phyloP scores from a whole-genome alignment of 2,329 filamentous ascomycete genomes.

The Alternaria burnsii region DNA sequence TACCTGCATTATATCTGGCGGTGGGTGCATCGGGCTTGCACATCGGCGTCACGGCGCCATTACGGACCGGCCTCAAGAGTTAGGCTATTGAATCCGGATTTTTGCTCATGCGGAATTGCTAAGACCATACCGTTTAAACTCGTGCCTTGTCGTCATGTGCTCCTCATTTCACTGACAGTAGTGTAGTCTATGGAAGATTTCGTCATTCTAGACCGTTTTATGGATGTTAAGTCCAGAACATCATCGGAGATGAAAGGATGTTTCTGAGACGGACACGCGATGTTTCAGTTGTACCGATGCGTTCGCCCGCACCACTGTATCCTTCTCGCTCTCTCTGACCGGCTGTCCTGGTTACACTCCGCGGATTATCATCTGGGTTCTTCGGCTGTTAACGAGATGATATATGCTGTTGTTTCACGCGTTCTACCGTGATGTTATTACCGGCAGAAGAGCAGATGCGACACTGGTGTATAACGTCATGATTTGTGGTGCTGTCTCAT shows the following conservation, averaged over 20 bases:
- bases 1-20: slow-evolving; percentile 9
- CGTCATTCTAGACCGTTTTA: background rate
- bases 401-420: background rate
- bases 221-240: background rate
- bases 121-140: background rate
- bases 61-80: slow-evolving; percentile 3
- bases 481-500: slow-evolving; percentile 1
- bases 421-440: background rate
- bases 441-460: background rate
- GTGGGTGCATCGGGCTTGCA: slow-evolving; percentile 1
- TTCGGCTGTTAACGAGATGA: background rate
- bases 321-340: background rate
- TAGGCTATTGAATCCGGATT: background rate
- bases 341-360: background rate
- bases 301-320: slow-evolving; percentile 1
- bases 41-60: slow-evolving; percentile 10
- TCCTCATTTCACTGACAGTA: background rate
- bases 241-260: background rate
- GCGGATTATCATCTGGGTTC: background rate
- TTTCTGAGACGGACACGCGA: background rate
- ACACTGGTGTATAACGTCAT: slow-evolving; percentile 1
- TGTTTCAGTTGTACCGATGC: slow-evolving; percentile 3
- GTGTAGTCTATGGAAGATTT: background rate
- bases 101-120: background rate
- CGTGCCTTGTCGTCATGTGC: background rate